Evolutionary conservation across 2,329 filamentous ascomycete genomes (phyloP), one percentile per base, ranked within the genome.

Genomic region (Trichoderma koningiopsis): DNA sequence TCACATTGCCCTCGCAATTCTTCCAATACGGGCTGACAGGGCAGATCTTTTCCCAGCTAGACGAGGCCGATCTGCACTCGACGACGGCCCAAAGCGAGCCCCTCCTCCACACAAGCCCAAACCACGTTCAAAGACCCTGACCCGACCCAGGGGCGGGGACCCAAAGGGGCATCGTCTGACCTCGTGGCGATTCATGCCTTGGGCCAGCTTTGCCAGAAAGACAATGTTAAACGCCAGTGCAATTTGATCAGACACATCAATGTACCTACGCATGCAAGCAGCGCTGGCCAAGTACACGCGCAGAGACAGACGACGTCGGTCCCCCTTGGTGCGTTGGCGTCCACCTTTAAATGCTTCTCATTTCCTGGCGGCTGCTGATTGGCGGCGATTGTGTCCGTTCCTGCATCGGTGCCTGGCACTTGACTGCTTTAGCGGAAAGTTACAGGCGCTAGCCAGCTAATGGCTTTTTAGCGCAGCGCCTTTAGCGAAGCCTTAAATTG

Each of bases 401-500:
- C 64, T 68, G 64, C 64, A 68, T 68, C 40, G 56, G 64, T 68
- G n/a, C 64, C 64, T 68, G 64, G 43, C 64, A 55, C 43, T 68
- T 68, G 55, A 22, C 10, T 19, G 13, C 13, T 43, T 43, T 65
- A 65, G 62, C 24, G 62, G 27, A 13, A 47, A 35, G 29, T 14
- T 31, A 29, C 40, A 43, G 40, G 19, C 40, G n/a, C 52, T 55
- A 57, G 29, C 24, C 55, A 24, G 29, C 55, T 53, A 60, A n/a
- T 31, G 10, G 40, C 40, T 43, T 37, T 37, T 47, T 66, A 66
- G 53, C 19, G 37, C 62, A 47, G 60, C 31, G 27, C 40, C 47
- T 40, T 29, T 37, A 47, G 52, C 37, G 53, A 47, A 53, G 52
- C 27, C 52, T 55, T 7, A 55, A 19, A 27, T 47, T 40, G 62